Evolutionary conservation across 2,329 filamentous ascomycete genomes (phyloP), one percentile per base, ranked within the genome.

Genomic region (Neofusicoccum parvum): DNA sequence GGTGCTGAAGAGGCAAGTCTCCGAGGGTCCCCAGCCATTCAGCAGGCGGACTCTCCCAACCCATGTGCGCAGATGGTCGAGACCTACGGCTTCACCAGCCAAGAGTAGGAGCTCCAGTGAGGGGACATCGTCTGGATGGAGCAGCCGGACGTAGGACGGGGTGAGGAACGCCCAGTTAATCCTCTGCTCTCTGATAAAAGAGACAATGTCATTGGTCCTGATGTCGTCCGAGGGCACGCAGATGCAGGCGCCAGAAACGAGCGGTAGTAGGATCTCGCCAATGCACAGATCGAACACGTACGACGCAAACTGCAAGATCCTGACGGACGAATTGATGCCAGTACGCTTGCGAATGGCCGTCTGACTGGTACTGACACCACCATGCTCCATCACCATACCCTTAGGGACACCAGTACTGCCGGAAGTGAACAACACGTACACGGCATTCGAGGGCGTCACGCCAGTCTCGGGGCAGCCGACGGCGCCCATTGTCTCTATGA

Each of bases 151-250:
- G n/a, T 90, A 80, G 0, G 86, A 81, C 1, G 87, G 85, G 0
- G 88, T 89, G 68, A 88, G 80, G 69, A 85, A 82, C 3, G 82
- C 81, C 78, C 81, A 83, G 54, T 81, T 85, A 36, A 82, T 83
- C 15, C 81, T 74, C 79, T 85, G 83, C 0, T 80, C 74, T 5
- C 79, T 78, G 36, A 88, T 84, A 0, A 80, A 81, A 1, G 80
- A 82, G 1, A 79, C 75, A 3, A 88, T 76, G 63, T 87, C 81
- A 62, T 82, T 80, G 41, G 82, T 72, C 15, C 83, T 76, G 64
- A 86, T 82, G 5, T 80, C 72, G 1, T 82, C 76, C 5, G 82
- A 81, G 0, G 87, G 86, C 0, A 89, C 78, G 66, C 87, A 89
- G 5, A 89, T 79, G 63, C 85, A 87, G 0, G 83, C 86, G 20